A percentile compares a stretch with the other conserved stretches of the same genome.
Conservation (phyloP, 1,139 yeast species). For the Pichia sp. region DNA sequence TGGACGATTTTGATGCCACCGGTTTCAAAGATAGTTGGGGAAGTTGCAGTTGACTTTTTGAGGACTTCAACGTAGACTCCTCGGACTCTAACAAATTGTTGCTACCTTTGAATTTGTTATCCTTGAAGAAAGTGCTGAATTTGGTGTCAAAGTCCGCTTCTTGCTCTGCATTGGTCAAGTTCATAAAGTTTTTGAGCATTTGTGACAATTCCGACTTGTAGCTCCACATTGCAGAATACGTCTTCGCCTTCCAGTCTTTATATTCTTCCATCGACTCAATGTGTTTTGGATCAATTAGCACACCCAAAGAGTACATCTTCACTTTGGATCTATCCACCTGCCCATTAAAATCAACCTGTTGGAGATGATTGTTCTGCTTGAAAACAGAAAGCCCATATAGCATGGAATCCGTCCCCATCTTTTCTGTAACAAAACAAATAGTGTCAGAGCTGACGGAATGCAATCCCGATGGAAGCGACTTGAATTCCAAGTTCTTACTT, state of each 20-base stretch:
- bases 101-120: not conserved
- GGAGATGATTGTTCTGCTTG: slow-evolving; percentile 32
- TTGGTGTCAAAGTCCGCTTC: slow-evolving; percentile 14
- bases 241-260: slow-evolving; percentile 45
- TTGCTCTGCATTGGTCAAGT: slow-evolving; percentile 14
- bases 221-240: slow-evolving; percentile 51
- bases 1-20: slow-evolving; percentile 1
- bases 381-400: slow-evolving; percentile 44
- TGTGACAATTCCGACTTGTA: slow-evolving; percentile 41
- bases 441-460: slow-evolving; percentile 55
- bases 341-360: slow-evolving; percentile 19
- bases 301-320: slow-evolving; percentile 59
- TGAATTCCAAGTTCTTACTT: slow-evolving; percentile 53
- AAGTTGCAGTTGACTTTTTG: not conserved
- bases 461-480: slow-evolving; percentile 77
- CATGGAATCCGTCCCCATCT: slow-evolving; percentile 20
- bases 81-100: slow-evolving; percentile 2
- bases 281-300: slow-evolving; percentile 41
- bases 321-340: slow-evolving; percentile 42
- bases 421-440: slow-evolving; percentile 39
- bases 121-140: slow-evolving; percentile 29
- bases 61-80: slow-evolving; percentile 14
- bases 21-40: not conserved
- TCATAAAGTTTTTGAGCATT: slow-evolving; percentile 36
- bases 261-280: slow-evolving; percentile 9